Evolutionary conservation across 2,329 filamentous ascomycete genomes (phyloP).

Genomic region (Neonectria neomacrospora): DNA sequence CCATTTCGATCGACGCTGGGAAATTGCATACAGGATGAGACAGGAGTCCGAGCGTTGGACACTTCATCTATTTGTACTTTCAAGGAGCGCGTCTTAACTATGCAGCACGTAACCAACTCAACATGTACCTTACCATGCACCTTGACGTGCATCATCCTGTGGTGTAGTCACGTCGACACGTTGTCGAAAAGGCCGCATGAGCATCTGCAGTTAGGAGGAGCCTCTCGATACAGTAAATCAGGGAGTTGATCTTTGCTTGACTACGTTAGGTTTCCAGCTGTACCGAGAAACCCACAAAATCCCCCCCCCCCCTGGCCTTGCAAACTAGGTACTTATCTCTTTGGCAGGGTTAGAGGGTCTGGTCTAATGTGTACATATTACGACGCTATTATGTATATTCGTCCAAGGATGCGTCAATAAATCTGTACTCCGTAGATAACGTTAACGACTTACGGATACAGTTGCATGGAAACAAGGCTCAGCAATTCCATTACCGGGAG

Average conservation of each 20-base stretch:
- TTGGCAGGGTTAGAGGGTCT: neutral
- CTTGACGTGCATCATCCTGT: neutral
- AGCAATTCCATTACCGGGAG: too few relatives aligned
- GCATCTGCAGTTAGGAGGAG: neutral
- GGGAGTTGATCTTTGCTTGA: neutral
- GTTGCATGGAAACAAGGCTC: neutral
- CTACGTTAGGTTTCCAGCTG: too few relatives aligned
- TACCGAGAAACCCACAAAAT: neutral
- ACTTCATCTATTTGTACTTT: constrained; percentile 28
- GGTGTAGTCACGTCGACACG: neutral
- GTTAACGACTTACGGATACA: neutral
- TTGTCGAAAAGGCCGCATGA: constrained; percentile 27
- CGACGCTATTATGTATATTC: too few relatives aligned
- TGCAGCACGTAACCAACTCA: too few relatives aligned
- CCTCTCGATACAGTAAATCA: neutral
- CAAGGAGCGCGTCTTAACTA: too few relatives aligned
- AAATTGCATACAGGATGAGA: constrained; percentile 26
- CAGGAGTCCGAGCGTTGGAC: constrained; percentile 36
- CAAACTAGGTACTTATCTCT: neutral
- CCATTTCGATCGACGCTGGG: constrained; percentile 39
- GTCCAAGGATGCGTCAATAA: neutral
- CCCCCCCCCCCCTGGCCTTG: neutral
- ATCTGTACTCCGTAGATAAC: too few relatives aligned
- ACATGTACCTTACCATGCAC: too few relatives aligned
- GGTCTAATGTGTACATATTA: too few relatives aligned